Evolutionary conservation across 345 rosid genomes (phyloP), one percentile per base, ranked within the genome.

Genomic region (Orychophragmus violaceus): DNA sequence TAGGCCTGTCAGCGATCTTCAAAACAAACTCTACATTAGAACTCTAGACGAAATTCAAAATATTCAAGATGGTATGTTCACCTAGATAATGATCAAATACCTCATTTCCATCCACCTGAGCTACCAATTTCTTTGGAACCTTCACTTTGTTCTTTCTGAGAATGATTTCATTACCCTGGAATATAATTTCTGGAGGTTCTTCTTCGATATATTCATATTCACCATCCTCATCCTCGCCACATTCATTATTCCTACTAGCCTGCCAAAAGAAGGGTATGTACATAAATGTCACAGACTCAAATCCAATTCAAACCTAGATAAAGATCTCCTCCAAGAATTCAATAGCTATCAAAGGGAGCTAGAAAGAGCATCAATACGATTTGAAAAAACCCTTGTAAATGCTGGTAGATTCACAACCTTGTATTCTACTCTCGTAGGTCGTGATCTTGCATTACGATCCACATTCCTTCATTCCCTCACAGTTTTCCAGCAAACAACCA

Each of bases 181-280:
- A 90, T 45, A 90, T 88, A 75, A 94, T 87, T 69, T 90, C 91
- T 10, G 96, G 85, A 76, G 97, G 95, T 60, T 96, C 96, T 66
- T 90, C 88, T 74, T 90, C 96, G 2, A 82, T 78, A 44, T 93
- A 87, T 67, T 90, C 97, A 89, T 87, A 94, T 21, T 83, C 83
- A 76, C 78, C 92, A 80, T 81, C 89, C 30, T 74, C 74, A 44
- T 69, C 77, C 37, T 84, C 87, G 6, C 72, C 68, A 64, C 58
- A 50, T 10, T 69, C 78, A 66, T 35, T 77, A 59, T 78, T 79
- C 62, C 54, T 76, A 39, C 71, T 80, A 76, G 70, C 80, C 90
- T 83, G 77, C 66, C 58, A 77, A 30, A 44, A 53, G 22, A 51
- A 42, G 14, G 18, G 23, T n/a, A 12, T 32, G 49, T 52, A 46